Evolutionary conservation across 169 alveolate genomes (phyloP), one percentile per base, ranked within the genome.

Genomic region (Eimeria praecox): DNA sequence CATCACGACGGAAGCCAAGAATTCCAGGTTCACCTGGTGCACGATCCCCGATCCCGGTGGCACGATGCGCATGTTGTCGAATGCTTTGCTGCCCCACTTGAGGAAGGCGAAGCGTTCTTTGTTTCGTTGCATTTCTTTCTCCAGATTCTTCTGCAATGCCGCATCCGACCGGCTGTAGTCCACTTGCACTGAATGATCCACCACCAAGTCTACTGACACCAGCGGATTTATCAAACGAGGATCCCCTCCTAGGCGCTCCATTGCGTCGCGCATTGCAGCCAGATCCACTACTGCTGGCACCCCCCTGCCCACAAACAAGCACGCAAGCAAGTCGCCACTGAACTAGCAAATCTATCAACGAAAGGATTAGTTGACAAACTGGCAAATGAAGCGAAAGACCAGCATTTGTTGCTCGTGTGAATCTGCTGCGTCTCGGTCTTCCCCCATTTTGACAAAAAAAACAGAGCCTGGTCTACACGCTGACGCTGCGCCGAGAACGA

Each of bases 11-110:
- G 98, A 98, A 18, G 99, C 99, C 85, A 98, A 94, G 91, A 97
- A 98, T 97, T 97, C 99, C 95, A 98, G 95, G 97, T 99, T 97
- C 88, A 96, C 96, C 96, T 99, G 99, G 97, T 99, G 99, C 64
- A 99, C 99, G 94, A 99, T 99, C 5, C 99, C 99, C 30, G 99
- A 98, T 22, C 99, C 99, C 30, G 99, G 99, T 24, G 99, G 99
- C 42, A 99, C 99, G 80, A 99, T 99, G 71, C 97, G 96, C 97
- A 99, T 98, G 97, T 99, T 99, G 77, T 98, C 92, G 97, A 99
- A 99, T 85, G 99, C 99, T 87, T 97, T 98, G 95, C 99, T 98
- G 6, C 99, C 99, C 99, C 99, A 99, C 95, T 99, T 99, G 85
- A 99, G 98, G 97, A 99, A 99, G 88, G 98, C 97, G 97, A 99